These are phyloP conservation scores for Penicillium paxilli DNA, from an alignment of 495 filamentous ascomycete genomes.

Conservation along the genomic window DNA sequence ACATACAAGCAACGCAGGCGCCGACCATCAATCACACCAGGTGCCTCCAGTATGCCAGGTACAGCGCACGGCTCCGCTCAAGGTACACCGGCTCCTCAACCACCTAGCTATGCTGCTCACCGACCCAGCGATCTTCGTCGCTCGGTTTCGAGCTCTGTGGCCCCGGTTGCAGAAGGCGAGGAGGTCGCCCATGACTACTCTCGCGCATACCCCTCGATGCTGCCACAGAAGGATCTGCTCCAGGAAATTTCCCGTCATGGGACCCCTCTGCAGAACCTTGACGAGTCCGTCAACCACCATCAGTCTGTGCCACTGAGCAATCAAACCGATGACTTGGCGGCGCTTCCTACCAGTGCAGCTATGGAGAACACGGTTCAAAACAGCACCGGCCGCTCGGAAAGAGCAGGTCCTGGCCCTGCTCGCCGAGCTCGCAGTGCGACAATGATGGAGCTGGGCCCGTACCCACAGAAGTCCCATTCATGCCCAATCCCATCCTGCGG, in stretches of 20 bases:
- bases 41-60: conserved; percentile 62
- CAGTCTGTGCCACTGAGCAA: conserved; percentile 60
- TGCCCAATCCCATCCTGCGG: conserved; percentile 99
- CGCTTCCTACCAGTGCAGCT: conserved; percentile 63
- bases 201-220: conserved; percentile 63
- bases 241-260: conserved; percentile 84
- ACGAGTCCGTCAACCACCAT: conserved; percentile 70
- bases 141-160: conserved; percentile 87
- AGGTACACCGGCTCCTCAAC: conserved; percentile 31
- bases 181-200: conserved; percentile 66
- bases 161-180: conserved; percentile 76
- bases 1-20: conserved; percentile 97
- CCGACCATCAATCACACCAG: conserved; percentile 85
- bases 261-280: conserved; percentile 79
- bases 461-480: conserved; percentile 95
- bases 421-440: conserved; percentile 93
- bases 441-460: conserved; percentile 93
- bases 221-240: conserved; percentile 76
- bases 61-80: conserved; percentile 34
- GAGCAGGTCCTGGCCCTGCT: conserved; percentile 67
- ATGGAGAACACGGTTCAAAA: conserved; percentile 57
- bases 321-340: conserved; percentile 64
- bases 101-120: conserved; percentile 57
- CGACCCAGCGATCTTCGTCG: conserved; percentile 84
- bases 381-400: conserved; percentile 61